Percentiles rank a stretch among this genome's conserved stretches.
phyloP scores from a whole-genome alignment of 75 land plant genomes.

The Pseudotsuga menziesii region DNA sequence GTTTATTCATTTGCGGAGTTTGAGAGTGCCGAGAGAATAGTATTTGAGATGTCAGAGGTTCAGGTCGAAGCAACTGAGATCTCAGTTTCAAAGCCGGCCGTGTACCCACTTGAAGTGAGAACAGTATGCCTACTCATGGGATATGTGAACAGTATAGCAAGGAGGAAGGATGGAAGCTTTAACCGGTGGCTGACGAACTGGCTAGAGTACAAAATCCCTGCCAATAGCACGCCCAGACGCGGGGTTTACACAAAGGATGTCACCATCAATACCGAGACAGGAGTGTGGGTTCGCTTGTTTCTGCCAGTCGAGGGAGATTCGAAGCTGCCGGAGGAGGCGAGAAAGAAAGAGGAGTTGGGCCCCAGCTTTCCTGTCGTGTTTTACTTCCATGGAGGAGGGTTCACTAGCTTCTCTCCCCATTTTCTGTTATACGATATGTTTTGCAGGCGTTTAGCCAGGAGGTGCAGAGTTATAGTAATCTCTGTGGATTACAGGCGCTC shows the following conservation, averaged over 20 bases:
- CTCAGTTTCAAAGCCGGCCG: background rate
- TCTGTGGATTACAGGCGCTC: conserved; percentile 76
- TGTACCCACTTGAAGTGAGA: background rate
- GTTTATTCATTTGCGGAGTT: no score
- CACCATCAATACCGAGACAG: conserved; percentile 40
- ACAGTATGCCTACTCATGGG: background rate
- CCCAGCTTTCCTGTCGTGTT: conserved; percentile 53
- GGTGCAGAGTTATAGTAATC: conserved; percentile 44
- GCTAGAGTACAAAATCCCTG: conserved; percentile 24
- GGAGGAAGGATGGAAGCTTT: conserved; percentile 45
- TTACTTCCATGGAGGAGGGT: conserved; percentile 90
- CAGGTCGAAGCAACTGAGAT: no score
- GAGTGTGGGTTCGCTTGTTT: conserved; percentile 70
- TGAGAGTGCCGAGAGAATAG: no score
- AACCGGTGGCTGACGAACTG: conserved; percentile 48
- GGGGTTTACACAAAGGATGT: conserved; percentile 56
- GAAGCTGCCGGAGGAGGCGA: background rate
- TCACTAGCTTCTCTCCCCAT: conserved; percentile 37
- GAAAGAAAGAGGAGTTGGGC: no score
- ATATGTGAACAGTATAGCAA: background rate
- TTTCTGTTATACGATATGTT: conserved; percentile 34
- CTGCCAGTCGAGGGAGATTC: conserved; percentile 19
- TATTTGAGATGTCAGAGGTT: no score
- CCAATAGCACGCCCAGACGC: conserved; percentile 25
- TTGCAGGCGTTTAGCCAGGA: conserved; percentile 50